Percentiles rank a stretch among this genome's conserved stretches.
phyloP scores from a whole-genome alignment of 2,329 filamentous ascomycete species.

The Neonectria ditissima region DNA sequence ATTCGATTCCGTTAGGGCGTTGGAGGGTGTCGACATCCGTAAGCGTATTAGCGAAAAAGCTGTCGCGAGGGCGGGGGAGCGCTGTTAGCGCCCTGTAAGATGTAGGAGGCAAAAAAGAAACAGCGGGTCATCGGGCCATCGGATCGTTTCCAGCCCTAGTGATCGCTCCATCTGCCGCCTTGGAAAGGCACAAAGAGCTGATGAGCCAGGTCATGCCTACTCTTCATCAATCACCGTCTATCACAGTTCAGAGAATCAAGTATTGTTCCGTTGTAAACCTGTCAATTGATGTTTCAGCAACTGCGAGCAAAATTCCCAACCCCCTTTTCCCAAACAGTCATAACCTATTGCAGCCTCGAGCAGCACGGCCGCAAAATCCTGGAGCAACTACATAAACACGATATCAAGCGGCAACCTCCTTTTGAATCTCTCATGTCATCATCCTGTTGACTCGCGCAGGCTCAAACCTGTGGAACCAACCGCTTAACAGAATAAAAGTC shows the following conservation, averaged over 20 bases:
- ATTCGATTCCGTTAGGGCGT: too few species aligned
- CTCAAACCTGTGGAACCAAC: not conserved
- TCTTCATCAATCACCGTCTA: not conserved
- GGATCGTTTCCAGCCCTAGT: not conserved
- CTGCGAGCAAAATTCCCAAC: not conserved
- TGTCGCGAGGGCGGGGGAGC: not conserved
- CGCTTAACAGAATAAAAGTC: constrained; percentile 30
- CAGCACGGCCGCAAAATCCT: not conserved
- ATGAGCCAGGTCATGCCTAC: not conserved
- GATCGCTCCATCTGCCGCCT: not conserved
- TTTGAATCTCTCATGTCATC: constrained; percentile 3
- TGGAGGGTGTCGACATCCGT: constrained; percentile 8
- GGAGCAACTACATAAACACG: not conserved
- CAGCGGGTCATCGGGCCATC: not conserved
- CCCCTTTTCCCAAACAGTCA: not conserved
- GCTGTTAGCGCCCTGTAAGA: too few species aligned
- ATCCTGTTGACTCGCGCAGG: not conserved
- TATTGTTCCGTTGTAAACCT: not conserved
- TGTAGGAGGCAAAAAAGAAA: too few species aligned
- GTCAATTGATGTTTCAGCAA: constrained; percentile 1
- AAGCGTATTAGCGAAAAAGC: constrained; percentile 10
- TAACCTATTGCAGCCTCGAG: not conserved
- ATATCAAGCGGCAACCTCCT: not conserved
- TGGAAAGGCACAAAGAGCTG: not conserved
- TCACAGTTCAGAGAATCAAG: not conserved